Evolutionary conservation across 139 green algal species (phyloP).

Genomic region (Chlamydomonas sphaeroides): DNA sequence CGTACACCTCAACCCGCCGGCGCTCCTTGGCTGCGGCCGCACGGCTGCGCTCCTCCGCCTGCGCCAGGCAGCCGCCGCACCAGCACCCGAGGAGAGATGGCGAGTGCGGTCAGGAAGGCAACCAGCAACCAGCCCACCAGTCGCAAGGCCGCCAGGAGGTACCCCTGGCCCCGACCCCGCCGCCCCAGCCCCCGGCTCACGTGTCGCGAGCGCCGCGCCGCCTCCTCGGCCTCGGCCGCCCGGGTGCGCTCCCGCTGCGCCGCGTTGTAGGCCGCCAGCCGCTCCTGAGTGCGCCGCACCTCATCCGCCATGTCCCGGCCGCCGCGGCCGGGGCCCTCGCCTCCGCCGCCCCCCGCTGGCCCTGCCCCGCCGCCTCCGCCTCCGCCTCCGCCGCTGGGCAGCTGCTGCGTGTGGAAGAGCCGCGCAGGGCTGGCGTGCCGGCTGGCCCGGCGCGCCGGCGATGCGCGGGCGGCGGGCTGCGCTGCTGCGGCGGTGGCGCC

Average conservation of each 20-base stretch:
- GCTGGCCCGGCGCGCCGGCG: not conserved
- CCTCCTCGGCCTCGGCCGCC: slow-evolving; percentile 19
- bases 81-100: not conserved
- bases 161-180: too few species aligned
- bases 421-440: slow-evolving; percentile 9
- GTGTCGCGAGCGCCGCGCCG: not conserved
- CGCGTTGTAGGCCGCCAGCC: slow-evolving; percentile 21
- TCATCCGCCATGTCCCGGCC: too few species aligned
- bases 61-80: not conserved
- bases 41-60: slow-evolving; percentile 9
- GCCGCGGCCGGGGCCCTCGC: not conserved
- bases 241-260: slow-evolving; percentile 29
- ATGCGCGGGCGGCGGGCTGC: not conserved
- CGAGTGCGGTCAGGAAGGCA: not conserved
- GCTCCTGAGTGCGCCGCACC: slow-evolving; percentile 27
- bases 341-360: not conserved
- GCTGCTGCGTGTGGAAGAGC: slow-evolving; percentile 8
- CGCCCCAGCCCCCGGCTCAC: not conserved
- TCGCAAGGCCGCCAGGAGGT: not conserved
- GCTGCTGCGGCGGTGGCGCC: too few species aligned
- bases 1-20: slow-evolving; percentile 32
- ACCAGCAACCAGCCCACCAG: not conserved
- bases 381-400: not conserved
- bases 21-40: slow-evolving; percentile 6
- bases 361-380: not conserved